Base-by-base conservation (phyloP, 345 rosid species). In the Euclidium syriacum region DNA sequence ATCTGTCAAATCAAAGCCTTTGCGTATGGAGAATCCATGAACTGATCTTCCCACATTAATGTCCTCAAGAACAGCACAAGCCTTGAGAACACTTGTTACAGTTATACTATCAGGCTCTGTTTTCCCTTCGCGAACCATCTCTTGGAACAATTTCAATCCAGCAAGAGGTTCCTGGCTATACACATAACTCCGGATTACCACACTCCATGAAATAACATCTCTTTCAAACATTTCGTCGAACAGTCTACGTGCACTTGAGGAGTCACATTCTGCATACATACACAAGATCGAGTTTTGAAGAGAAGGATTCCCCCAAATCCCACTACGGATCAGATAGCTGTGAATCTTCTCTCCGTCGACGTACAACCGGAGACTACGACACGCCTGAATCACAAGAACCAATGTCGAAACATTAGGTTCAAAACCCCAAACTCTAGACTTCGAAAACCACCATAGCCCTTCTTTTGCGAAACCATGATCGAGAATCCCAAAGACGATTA, bases 151-250 rank as follows among this genome's bases (percentile, higher is more conserved):
- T n/a, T 48, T 27, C 69, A 74, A 64, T 27, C 83, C 85, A 64
- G 52, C 3, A 17, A 51, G 61, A 33, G 83, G 72, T 38, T 79
- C 81, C 15, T 63, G 67, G 9, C 48, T 61, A 25, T 74, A 77
- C 69, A 77, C 75, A 79, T 78, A 78, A 33, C 85, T 85, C 35
- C 66, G 65, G 1, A 87, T 83, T 62, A 80, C 69, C 56, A 81
- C 76, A 72, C 86, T 85, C 90, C 88, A 85, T 4, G 88, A 82
- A 48, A 83, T 77, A 40, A 83, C 85, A 52, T 82, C 92, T 76
- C 69, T 82, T 0, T 71, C 78, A 32, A 60, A 70, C 85, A 83
- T 90, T 81, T 85, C 90, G 46, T 82, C 95, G 52, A 90, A 90
- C 79, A 85, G 51, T 30, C n/a, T 67, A 10, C 60, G 74, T 22